Evolutionary conservation across 73 alveolate species (phyloP), one percentile per base, ranked within the genome.

Genomic region (Paramecium bursaria): DNA sequence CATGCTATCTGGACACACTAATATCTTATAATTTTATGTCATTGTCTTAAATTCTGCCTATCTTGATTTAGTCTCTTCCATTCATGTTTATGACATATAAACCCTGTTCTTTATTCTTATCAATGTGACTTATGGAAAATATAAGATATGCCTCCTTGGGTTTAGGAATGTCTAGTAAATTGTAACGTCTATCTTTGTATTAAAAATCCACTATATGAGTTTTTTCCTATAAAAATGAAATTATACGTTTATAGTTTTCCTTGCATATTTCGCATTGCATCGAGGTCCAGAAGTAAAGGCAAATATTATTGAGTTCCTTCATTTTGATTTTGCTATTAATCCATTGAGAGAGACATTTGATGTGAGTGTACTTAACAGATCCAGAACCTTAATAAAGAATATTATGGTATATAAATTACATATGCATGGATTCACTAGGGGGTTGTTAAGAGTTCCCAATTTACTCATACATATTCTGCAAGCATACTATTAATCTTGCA

Each of bases 321-420:
- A 42, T 39, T 25, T 67, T 67, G 23, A 67, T 25, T 67, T 67
- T 67, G 44, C 44, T 67, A 47, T 67, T 42, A 31, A 67, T 67
- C 82, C 82, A 67, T n/a, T 39, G 44, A 39, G 33, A 67, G 5
- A 67, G 39, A 21, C 82, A 67, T 42, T 67, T 67, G 9, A 67
- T 31, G 23, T 67, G 82, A 25, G 44, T 39, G 23, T 67, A 67
- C 21, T 67, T 67, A 47, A 67, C 82, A 67, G 82, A 67, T 67
- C 82, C 82, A n/a, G 82, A 67, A 67, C 76, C 76, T 57, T 30
- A 30, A n/a, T n/a, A n/a, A n/a, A n/a, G n/a, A n/a, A n/a, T n/a
- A n/a, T n/a, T n/a, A n/a, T n/a, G n/a, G n/a, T n/a, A n/a, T n/a
- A n/a, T n/a, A n/a, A n/a, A 17, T 57, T 57, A 57, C 82, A 67